phyloP scores from a whole-genome alignment of 2,329 filamentous ascomycete species.

The Fusarium temperatum region DNA sequence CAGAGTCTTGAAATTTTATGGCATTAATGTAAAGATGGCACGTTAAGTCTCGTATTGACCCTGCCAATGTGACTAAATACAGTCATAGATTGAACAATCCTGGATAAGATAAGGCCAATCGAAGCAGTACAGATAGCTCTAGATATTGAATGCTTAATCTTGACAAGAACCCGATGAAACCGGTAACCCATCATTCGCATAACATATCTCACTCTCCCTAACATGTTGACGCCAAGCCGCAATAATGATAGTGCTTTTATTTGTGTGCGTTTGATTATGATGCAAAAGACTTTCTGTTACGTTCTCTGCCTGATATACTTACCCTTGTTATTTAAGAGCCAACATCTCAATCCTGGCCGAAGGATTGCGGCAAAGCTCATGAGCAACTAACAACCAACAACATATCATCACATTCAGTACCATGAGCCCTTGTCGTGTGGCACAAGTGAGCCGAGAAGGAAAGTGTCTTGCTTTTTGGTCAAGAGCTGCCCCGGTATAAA shows the following conservation, averaged over 20 bases:
- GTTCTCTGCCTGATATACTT: not conserved
- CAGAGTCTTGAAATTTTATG: not conserved
- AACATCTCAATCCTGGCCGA: not conserved
- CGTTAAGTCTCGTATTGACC: no score
- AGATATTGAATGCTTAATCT: not conserved
- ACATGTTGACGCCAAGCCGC: not conserved
- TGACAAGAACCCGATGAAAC: not conserved
- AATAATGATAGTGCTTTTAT: not conserved
- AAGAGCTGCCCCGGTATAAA: not conserved
- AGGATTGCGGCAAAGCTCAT: not conserved
- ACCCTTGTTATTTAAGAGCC: not conserved
- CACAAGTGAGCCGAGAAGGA: not conserved
- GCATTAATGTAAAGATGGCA: not conserved
- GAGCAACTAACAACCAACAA: not conserved
- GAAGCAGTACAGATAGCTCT: no score
- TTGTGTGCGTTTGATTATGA: fast-evolving
- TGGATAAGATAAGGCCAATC: not conserved
- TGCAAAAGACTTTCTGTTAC: fast-evolving
- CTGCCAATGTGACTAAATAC: fast-evolving
- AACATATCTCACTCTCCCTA: not conserved
- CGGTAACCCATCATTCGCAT: not conserved
- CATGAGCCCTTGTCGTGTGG: not conserved
- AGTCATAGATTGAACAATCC: no score
- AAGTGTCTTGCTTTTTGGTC: not conserved
- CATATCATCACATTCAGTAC: not conserved